These are phyloP conservation scores for Aspergillus alliaceus DNA, from an alignment of 2,329 filamentous ascomycete species.

Conservation along the genomic window DNA sequence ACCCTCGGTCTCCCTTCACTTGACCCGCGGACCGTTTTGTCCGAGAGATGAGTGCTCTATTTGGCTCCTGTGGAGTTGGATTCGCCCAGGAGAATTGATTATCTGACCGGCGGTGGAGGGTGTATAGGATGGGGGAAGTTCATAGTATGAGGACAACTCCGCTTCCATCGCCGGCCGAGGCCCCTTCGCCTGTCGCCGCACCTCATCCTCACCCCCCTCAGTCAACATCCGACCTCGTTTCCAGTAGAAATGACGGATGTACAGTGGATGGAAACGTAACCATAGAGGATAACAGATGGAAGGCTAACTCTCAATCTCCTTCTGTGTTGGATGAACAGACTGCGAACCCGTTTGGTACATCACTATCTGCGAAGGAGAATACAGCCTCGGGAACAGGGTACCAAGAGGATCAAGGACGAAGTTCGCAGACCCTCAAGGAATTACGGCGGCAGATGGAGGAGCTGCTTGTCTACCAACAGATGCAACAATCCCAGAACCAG, in stretches of 20 bases:
- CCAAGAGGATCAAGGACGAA: constrained; percentile 33
- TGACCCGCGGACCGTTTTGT: constrained; percentile 24
- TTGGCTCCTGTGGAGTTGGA: constrained; percentile 29
- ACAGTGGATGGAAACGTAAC: constrained; percentile 14
- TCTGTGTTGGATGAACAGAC: constrained; percentile 19
- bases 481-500: constrained; percentile 33
- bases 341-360: constrained; percentile 12
- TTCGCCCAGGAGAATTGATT: constrained; percentile 34
- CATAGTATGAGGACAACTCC: constrained; percentile 41
- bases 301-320: constrained; percentile 20
- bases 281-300: constrained; percentile 14
- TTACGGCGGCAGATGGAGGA: constrained; percentile 45
- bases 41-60: constrained; percentile 37
- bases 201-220: constrained; percentile 25
- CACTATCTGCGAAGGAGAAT: constrained; percentile 19
- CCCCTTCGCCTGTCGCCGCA: constrained; percentile 31
- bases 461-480: constrained; percentile 41
- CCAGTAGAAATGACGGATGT: constrained; percentile 17
- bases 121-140: constrained; percentile 37
- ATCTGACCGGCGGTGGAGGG: constrained; percentile 33
- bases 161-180: constrained; percentile 41
- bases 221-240: constrained; percentile 21
- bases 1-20: neutral
- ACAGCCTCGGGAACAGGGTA: constrained; percentile 20
- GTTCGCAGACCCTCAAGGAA: constrained; percentile 40